These are phyloP conservation scores for Mycena citricolor DNA, from an alignment of 1,284 basidiomycete genomes.

Conservation along the genomic window DNA sequence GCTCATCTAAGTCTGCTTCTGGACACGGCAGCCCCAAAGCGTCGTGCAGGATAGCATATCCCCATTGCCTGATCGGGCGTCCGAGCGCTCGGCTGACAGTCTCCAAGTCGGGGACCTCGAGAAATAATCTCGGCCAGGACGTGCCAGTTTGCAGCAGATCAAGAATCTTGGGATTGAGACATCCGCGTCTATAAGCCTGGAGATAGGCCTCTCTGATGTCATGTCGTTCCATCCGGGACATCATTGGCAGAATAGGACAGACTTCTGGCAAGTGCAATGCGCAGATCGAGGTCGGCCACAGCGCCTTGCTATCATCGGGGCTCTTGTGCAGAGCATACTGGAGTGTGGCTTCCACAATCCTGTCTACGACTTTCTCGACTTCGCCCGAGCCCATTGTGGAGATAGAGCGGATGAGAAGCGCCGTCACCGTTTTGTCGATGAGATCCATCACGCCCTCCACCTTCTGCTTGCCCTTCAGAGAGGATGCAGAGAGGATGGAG, in stretches of 20 bases:
- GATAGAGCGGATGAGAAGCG: constrained; percentile 51
- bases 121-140: constrained; percentile 68
- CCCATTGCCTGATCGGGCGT: constrained; percentile 61
- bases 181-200: constrained; percentile 61
- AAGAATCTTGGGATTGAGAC: constrained; percentile 54
- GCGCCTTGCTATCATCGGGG: constrained; percentile 37
- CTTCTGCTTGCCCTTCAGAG: constrained; percentile 48
- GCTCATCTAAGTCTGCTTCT: constrained; percentile 28
- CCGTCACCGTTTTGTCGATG: constrained; percentile 62
- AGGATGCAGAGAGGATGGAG: constrained; percentile 46
- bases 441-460: constrained; percentile 72
- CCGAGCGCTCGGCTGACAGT: constrained; percentile 60
- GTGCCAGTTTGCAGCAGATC: constrained; percentile 62
- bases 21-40: constrained; percentile 55
- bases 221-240: constrained; percentile 46
- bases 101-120: constrained; percentile 75
- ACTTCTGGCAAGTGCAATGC: constrained; percentile 54
- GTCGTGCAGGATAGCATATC: constrained; percentile 68
- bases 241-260: constrained; percentile 52
- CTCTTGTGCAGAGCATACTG: constrained; percentile 71
- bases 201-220: constrained; percentile 51
- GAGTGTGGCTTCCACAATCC: constrained; percentile 68
- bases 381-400: constrained; percentile 57
- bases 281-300: constrained; percentile 57
- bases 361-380: constrained; percentile 61